Base-by-base conservation (phyloP, 257 asterid species). In the Capsicum chinense region DNA sequence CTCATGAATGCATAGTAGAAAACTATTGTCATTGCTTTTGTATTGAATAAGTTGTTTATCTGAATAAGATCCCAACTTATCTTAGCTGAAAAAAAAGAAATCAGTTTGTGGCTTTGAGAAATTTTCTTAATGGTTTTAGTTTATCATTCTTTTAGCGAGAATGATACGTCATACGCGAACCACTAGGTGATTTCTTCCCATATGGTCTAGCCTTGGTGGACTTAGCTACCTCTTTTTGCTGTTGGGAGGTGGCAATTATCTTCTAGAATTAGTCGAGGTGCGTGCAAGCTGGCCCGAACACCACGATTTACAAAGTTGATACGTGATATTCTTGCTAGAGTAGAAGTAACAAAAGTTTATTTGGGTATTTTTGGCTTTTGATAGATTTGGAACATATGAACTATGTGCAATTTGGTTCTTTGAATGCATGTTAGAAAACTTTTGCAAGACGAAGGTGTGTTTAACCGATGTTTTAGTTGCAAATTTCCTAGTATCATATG, bases 1-100 rank as follows among this genome's bases (percentile, higher is more conserved):
- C 63, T 52, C 47, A 52, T 76, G 63, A 76, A 76, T 76, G 81
- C 63, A 26, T 76, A 12, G 21, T 74, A 50, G 81, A 73, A 48
- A 47, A 50, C 12, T 26, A 48, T 76, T 78, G 15, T 54, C 26
- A 13, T 78, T 78, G 64, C 82, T 54, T 78, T 26, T 74, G 80
- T 73, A 26, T 48, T 50, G 14, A 12, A 7, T 21, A 50, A 0
- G 80, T 50, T 48, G 13, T 50, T 74, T 73, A 73, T 73, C 39
- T 48, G 7, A 17, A 71, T 21, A 21, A 9, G 69, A 63, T 63
- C 71, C 10, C 5, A 13, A n/a, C 48, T 12, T 66, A 66, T 66
- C 73, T 66, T 33, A 12, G 19, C 1, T 67, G 74, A 67, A 67
- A 35, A 44, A 66, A 66, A 66, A 66, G 19, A 33, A 52, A 48